Conservation (phyloP, 345 rosid species). For the Tarenaya hassleriana region DNA sequence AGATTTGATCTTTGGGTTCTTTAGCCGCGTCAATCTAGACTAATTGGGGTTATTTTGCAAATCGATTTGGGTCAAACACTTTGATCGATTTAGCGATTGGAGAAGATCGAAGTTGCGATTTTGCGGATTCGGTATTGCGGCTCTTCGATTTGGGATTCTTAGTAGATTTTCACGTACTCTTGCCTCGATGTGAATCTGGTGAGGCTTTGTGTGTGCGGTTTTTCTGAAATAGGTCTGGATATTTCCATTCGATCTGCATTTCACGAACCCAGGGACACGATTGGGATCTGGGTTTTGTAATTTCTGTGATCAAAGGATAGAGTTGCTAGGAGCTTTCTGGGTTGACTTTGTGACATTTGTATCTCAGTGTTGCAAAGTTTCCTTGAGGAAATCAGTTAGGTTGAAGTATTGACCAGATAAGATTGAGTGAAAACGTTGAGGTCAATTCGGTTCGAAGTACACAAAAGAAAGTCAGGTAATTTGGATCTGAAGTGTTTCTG, state of each 20-base stretch:
- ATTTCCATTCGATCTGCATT: constrained; percentile 11
- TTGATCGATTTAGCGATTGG: constrained; percentile 10
- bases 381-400: not conserved
- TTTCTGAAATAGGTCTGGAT: not conserved
- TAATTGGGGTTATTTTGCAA: not conserved
- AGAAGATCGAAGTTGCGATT: not conserved
- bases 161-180: constrained; percentile 4
- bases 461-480: constrained; percentile 8
- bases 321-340: constrained; percentile 5
- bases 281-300: constrained; percentile 13
- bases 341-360: not conserved
- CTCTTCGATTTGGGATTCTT: constrained; percentile 2
- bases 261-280: not conserved
- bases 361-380: not conserved
- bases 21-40: constrained; percentile 7
- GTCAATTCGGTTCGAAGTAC: not conserved
- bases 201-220: constrained; percentile 15
- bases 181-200: not conserved
- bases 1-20: too few species aligned
- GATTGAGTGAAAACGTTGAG: not conserved
- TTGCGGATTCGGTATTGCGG: constrained; percentile 6
- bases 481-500: constrained; percentile 13
- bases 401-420: not conserved
- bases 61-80: constrained; percentile 20
- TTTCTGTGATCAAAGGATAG: not conserved